A percentile compares a stretch with the other conserved stretches of the same genome.
Conservation (phyloP, 129 eudicot species). For the Chrysanthemum makinoi region DNA sequence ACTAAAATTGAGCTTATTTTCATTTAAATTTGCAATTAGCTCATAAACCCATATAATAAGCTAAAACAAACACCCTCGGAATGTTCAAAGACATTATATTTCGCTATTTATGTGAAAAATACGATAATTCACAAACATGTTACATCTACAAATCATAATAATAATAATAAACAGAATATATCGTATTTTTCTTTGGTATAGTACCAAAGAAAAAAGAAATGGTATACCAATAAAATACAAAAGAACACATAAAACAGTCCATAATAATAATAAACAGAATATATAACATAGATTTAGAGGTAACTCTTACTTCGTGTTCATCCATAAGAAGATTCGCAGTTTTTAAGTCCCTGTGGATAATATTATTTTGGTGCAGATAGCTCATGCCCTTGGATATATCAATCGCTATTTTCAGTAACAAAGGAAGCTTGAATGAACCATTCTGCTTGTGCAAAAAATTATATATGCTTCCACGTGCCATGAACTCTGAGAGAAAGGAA, state of each 20-base stretch:
- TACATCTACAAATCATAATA: background rate
- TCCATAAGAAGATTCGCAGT: conserved; percentile 83
- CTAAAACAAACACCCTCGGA: background rate
- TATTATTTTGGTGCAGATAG: conserved; percentile 72
- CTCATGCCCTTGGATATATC: conserved; percentile 79
- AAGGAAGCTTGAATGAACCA: conserved; percentile 61
- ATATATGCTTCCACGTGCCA: conserved; percentile 72
- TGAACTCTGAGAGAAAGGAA: conserved; percentile 56
- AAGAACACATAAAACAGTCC: background rate
- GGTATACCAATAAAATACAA: conserved; percentile 7
- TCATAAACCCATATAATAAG: no score
- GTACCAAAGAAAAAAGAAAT: no score
- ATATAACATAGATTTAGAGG: background rate
- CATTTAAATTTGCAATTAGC: no score
- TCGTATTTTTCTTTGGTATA: no score
- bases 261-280: background rate
- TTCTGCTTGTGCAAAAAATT: conserved; percentile 61
- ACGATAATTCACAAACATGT: background rate
- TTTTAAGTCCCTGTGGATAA: conserved; percentile 78
- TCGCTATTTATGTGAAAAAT: background rate
- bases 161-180: no score
- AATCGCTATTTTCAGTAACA: conserved; percentile 64
- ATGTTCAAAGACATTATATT: background rate
- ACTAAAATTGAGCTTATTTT: no score
- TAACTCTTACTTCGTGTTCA: conserved; percentile 68